A percentile compares a stretch with the other conserved stretches of the same genome.
These are phyloP conservation scores for Hanseniaspora thailandica DNA, from an alignment of 805 yeast species.

Conservation along the genomic window DNA sequence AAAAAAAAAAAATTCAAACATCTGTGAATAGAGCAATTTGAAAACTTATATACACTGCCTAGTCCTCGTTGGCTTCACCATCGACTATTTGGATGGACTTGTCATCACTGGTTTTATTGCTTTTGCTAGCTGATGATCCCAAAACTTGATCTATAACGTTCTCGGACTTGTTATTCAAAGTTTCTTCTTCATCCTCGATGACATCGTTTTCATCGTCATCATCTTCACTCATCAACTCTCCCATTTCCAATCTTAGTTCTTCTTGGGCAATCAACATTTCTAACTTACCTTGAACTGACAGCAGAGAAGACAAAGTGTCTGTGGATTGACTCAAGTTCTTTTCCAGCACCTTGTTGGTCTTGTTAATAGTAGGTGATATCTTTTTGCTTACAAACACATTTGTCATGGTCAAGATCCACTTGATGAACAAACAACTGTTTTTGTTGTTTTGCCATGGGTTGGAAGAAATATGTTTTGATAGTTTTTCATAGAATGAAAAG, in stretches of 20 bases:
- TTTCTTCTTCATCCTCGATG: slow-evolving; percentile 25
- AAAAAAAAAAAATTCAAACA: too few species aligned
- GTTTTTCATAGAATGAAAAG: slow-evolving; percentile 33
- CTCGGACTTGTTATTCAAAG: slow-evolving; percentile 31
- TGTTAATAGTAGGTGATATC: slow-evolving; percentile 2
- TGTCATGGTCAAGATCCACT: slow-evolving; percentile 62
- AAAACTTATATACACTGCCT: not conserved
- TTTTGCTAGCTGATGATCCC: not conserved
- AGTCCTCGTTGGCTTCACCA: slow-evolving; percentile 21
- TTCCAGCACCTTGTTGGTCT: slow-evolving; percentile 36
- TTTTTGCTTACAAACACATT: slow-evolving; percentile 32
- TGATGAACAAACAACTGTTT: slow-evolving; percentile 51
- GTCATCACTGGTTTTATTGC: not conserved
- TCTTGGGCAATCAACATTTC: slow-evolving; percentile 68
- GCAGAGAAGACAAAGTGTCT: slow-evolving; percentile 52
- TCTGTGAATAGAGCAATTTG: too few species aligned
- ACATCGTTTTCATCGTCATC: slow-evolving; percentile 25
- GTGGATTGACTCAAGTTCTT: slow-evolving; percentile 43
- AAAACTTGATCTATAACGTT: slow-evolving; percentile 27
- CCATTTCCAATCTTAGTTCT: slow-evolving; percentile 47
- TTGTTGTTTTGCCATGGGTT: slow-evolving; percentile 23
- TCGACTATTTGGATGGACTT: slow-evolving; percentile 5
- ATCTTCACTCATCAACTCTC: slow-evolving; percentile 28
- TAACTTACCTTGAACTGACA: slow-evolving; percentile 77
- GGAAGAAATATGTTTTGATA: slow-evolving; percentile 37